Percentiles rank a stretch among this genome's conserved stretches.
phyloP scores from a whole-genome alignment of 140 eudicot genomes.

The Oenanthe javanica region DNA sequence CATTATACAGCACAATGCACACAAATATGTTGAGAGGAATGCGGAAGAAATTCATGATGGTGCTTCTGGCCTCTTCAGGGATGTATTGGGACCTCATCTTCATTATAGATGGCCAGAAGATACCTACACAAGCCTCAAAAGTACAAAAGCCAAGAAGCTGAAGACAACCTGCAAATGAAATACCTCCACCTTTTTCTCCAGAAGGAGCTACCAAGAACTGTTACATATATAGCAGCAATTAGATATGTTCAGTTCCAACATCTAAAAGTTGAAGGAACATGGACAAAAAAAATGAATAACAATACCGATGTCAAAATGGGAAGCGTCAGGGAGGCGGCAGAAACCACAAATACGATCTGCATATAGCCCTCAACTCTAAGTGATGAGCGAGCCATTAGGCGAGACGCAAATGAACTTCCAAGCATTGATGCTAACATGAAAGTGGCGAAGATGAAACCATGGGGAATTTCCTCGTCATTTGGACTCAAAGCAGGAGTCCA shows the following conservation, averaged over 20 bases:
- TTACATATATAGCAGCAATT: constrained; percentile 14
- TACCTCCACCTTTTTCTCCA: constrained; percentile 57
- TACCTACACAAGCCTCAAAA: constrained; percentile 90
- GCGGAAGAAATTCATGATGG: constrained; percentile 97
- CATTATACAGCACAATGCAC: constrained; percentile 93
- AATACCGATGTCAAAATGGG: constrained; percentile 70
- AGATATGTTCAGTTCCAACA: neutral
- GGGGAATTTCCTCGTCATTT: constrained; percentile 96
- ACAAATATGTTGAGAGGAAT: constrained; percentile 93
- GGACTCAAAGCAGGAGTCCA: constrained; percentile 99
- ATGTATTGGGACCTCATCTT: constrained; percentile 99
- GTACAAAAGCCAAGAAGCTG: constrained; percentile 92
- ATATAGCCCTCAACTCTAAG: constrained; percentile 87
- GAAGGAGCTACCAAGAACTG: constrained; percentile 67
- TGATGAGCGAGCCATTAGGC: constrained; percentile 68
- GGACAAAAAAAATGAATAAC: neutral
- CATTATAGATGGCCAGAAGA: constrained; percentile 99
- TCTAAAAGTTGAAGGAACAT: neutral
- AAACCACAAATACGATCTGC: constrained; percentile 86
- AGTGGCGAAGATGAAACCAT: constrained; percentile 93
- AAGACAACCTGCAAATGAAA: constrained; percentile 62
- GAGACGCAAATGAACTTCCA: constrained; percentile 93
- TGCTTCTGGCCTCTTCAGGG: constrained; percentile 99
- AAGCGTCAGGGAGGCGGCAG: constrained; percentile 82
- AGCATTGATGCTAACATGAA: constrained; percentile 97